Base-by-base conservation (phyloP, 2,329 filamentous ascomycete species). In the Furcasterigmium sp. region DNA sequence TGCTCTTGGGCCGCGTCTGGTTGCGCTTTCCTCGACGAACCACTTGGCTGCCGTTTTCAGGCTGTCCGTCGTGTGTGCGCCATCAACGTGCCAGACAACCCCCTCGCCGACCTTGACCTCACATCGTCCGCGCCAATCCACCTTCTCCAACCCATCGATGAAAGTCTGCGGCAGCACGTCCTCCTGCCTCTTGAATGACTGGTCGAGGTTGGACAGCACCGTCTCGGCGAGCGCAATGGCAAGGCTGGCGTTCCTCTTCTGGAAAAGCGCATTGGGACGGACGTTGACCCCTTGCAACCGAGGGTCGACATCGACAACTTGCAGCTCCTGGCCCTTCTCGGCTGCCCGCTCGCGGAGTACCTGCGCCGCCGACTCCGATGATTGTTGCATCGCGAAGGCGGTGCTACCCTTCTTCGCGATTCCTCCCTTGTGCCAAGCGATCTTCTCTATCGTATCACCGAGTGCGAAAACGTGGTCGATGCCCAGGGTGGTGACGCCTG, bases 31-130 rank as follows among this genome's bases (percentile, higher is more conserved):
- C 9, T 62, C 61, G 2, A 80, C 78, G 57, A 95, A 97, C 91
- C 91, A 96, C 48, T 78, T 77, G 1, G 84, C 84, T 5, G 89
- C 88, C 51, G 88, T 77, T 50, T 85, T 79, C 43, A 98, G 84
- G 59, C 90, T 96, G 58, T 97, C 91, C 4, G 85, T 73, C 0
- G 91, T 98, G 63, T 98, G 93, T 3, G 90, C 93, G 8, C 93
- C 91, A 58, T 98, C 93, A 17, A 98, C 78, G 57, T 91, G 85
- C 91, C 91, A 98, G 14, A 73, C 74, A 5, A 95, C 69, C 3
- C 57, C 56, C 3, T 69, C 70, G 47, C 80, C 76, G 4, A 63
- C 52, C 53, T 75, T 79, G 32, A 74, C 66, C 51, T 84, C 79
- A 57, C 91, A 96, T 37, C 93, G 77, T 4, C 91, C 93, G 32